Evolutionary conservation across 352 stramenopile species (phyloP).

Genomic region (Halophytophthora batemanensis): DNA sequence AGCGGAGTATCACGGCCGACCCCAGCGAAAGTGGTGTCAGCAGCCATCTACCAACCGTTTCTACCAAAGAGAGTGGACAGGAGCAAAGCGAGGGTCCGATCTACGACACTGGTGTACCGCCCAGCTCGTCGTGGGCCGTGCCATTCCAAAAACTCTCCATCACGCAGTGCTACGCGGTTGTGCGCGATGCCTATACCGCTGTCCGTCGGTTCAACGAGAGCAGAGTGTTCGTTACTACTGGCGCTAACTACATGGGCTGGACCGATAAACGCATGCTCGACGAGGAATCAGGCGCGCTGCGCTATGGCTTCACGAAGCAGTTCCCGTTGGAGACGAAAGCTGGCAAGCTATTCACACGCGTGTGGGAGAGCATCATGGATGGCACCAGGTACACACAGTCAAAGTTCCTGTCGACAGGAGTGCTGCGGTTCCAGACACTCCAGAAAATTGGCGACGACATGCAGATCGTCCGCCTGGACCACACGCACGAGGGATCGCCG

Average conservation of each 20-base stretch:
- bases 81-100: constrained; percentile 6
- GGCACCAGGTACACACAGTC: constrained; percentile 24
- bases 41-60: neutral
- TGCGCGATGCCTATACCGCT: constrained; percentile 38
- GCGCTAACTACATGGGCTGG: constrained; percentile 27
- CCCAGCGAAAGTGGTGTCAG: constrained; percentile 13
- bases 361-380: constrained; percentile 34
- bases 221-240: constrained; percentile 11
- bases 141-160: constrained; percentile 16
- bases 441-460: constrained; percentile 53
- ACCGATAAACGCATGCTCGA: constrained; percentile 26
- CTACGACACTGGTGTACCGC: constrained; percentile 28
- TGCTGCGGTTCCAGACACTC: constrained; percentile 37
- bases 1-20: constrained; percentile 18
- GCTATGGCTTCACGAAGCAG: constrained; percentile 9
- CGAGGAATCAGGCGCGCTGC: constrained; percentile 1
- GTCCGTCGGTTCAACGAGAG: constrained; percentile 25
- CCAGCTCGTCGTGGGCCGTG: constrained; percentile 40
- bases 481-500: constrained; percentile 32
- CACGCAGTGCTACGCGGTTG: constrained; percentile 24
- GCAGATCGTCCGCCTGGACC: constrained; percentile 43
- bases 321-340: constrained; percentile 21
- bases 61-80: neutral
- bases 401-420: constrained; percentile 31
- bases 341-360: constrained; percentile 25